Percentiles rank a stretch among this genome's conserved stretches.
phyloP scores from a whole-genome alignment of 148 eudicot genomes.

The Rheum nobile region DNA sequence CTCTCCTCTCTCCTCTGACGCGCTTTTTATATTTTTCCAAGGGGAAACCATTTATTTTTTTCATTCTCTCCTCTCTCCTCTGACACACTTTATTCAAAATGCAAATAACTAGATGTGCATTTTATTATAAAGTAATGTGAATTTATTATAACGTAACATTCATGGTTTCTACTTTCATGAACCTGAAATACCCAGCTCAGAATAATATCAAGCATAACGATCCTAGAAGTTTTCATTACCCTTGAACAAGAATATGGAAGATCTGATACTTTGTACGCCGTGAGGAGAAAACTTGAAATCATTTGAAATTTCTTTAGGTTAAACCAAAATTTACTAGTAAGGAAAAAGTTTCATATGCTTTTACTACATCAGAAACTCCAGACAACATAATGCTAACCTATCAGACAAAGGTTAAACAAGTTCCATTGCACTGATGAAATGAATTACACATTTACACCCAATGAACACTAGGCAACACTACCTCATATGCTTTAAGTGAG shows the following conservation, averaged over 20 bases:
- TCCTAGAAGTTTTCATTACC: background rate
- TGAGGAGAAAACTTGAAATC: background rate
- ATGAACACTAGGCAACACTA: background rate
- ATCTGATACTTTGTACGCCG: background rate
- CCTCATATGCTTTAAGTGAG: constrained; percentile 37
- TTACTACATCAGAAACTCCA: too few relatives aligned
- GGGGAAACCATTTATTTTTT: too few relatives aligned
- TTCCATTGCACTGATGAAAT: background rate
- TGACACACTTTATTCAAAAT: too few relatives aligned
- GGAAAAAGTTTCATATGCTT: background rate
- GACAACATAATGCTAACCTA: background rate
- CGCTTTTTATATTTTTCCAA: too few relatives aligned
- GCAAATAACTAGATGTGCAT: too few relatives aligned
- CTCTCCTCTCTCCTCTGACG: too few relatives aligned
- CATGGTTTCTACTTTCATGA: too few relatives aligned
- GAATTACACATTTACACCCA: background rate
- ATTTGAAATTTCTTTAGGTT: background rate
- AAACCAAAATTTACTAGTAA: background rate
- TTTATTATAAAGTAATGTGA: too few relatives aligned
- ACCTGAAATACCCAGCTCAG: too few relatives aligned
- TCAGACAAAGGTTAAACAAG: background rate
- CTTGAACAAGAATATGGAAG: background rate
- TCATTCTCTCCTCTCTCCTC: too few relatives aligned
- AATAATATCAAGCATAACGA: background rate
- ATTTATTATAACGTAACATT: too few relatives aligned